Evolutionary conservation across 495 filamentous ascomycete genomes (phyloP).

Genomic region (Annulohypoxylon maeteangense): DNA sequence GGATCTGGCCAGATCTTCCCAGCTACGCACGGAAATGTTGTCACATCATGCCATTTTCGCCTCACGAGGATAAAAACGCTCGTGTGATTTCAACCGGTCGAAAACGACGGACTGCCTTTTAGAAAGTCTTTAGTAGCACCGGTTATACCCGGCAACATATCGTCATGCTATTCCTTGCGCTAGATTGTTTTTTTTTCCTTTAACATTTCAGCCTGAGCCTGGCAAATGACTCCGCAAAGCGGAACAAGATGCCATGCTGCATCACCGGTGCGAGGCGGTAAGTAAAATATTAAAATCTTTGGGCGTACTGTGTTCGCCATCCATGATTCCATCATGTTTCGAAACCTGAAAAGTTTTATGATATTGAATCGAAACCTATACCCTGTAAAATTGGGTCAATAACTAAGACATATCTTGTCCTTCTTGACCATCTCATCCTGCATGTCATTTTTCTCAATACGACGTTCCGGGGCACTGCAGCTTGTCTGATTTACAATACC

Average conservation of each 20-base stretch:
- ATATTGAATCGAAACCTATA: constrained; percentile 6
- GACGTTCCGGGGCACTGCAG: neutral
- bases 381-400: constrained; percentile 3
- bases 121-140: neutral
- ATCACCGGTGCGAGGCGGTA: constrained; percentile 27
- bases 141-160: constrained; percentile 26
- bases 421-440: neutral
- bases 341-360: constrained; percentile 22
- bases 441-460: neutral
- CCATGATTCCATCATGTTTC: constrained; percentile 11
- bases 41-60: constrained; percentile 40
- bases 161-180: constrained; percentile 17
- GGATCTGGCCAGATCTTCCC: constrained; percentile 28
- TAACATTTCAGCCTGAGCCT: constrained; percentile 22
- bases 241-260: constrained; percentile 11
- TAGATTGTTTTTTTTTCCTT: constrained; percentile 27
- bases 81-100: constrained; percentile 12
- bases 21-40: constrained; percentile 36
- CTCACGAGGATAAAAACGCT: constrained; percentile 12
- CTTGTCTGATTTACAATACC: neutral
- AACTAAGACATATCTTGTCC: constrained; percentile 3
- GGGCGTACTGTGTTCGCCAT: constrained; percentile 1
- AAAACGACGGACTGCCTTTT: constrained; percentile 3
- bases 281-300: constrained; percentile 24
- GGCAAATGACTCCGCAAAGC: constrained; percentile 21